phyloP scores from a whole-genome alignment of 768 basidiomycete genomes.

The Tubosaeta brunneosetosa region DNA sequence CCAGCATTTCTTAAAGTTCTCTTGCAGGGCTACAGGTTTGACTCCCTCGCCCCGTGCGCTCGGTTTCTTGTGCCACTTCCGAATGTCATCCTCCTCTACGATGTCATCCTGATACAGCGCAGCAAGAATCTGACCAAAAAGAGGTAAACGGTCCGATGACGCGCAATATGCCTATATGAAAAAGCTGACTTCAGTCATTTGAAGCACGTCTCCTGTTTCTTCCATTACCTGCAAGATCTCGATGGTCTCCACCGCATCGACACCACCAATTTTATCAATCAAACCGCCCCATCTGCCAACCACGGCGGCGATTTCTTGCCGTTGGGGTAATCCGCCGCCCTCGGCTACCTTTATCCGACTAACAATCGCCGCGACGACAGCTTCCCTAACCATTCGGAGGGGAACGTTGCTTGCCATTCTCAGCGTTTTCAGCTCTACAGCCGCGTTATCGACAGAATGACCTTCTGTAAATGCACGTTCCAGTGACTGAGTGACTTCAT shows the following conservation, averaged over 20 bases:
- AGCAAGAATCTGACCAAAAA: constrained; percentile 84
- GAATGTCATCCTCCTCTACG: constrained; percentile 84
- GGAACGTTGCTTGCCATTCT: constrained; percentile 96
- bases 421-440: constrained; percentile 92
- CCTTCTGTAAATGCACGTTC: constrained; percentile 90
- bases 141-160: constrained; percentile 52
- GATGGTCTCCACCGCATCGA: constrained; percentile 78
- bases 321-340: constrained; percentile 52
- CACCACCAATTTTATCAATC: constrained; percentile 75
- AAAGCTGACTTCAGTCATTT: background rate
- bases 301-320: constrained; percentile 58
- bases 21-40: constrained; percentile 37
- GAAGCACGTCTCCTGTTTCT: background rate
- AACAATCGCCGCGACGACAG: constrained; percentile 82
- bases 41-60: constrained; percentile 49
- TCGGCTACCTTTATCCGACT: constrained; percentile 62
- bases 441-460: constrained; percentile 88
- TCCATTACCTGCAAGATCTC: constrained; percentile 64
- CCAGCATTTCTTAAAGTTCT: constrained; percentile 68
- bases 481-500: constrained; percentile 78
- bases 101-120: constrained; percentile 90
- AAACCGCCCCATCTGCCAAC: constrained; percentile 79
- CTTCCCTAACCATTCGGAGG: constrained; percentile 77
- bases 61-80: constrained; percentile 72
- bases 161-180: constrained; percentile 59